phyloP scores from a whole-genome alignment of 2,329 filamentous ascomycete species.

The Nemania serpens region DNA sequence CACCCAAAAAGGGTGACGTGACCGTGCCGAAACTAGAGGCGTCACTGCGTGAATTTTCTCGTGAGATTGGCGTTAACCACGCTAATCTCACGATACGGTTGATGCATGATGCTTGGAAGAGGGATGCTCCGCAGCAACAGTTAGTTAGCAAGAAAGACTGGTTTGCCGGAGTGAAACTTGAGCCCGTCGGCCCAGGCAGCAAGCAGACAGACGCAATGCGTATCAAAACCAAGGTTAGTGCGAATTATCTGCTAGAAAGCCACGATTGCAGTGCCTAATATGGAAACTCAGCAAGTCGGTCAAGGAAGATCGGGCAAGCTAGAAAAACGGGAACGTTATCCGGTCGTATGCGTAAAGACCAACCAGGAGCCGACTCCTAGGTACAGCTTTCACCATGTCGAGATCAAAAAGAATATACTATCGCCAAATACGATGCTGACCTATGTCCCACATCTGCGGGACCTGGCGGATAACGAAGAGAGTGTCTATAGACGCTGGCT shows the following conservation, averaged over 20 bases:
- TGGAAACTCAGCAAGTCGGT: slow-evolving; percentile 47
- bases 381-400: slow-evolving; percentile 64
- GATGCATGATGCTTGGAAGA: slow-evolving; percentile 51
- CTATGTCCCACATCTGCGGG: slow-evolving; percentile 63
- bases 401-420: slow-evolving; percentile 63
- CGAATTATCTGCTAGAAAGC: not conserved
- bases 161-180: slow-evolving; percentile 51
- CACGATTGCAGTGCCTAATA: slow-evolving; percentile 24
- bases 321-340: slow-evolving; percentile 50
- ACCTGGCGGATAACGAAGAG: slow-evolving; percentile 62
- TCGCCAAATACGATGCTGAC: slow-evolving; percentile 64
- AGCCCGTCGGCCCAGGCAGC: slow-evolving; percentile 37
- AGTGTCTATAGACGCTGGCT: slow-evolving; percentile 61
- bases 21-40: slow-evolving; percentile 50
- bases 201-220: slow-evolving; percentile 50
- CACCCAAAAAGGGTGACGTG: slow-evolving; percentile 47
- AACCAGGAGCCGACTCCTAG: slow-evolving; percentile 58
- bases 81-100: slow-evolving; percentile 50
- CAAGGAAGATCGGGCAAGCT: slow-evolving; percentile 46
- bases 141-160: slow-evolving; percentile 51
- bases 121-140: slow-evolving; percentile 45
- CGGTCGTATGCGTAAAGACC: slow-evolving; percentile 54
- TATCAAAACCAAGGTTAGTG: slow-evolving; percentile 56
- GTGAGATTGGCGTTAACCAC: slow-evolving; percentile 52
- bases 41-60: slow-evolving; percentile 46